phyloP scores from a whole-genome alignment of 192 early-diverging fungal genomes.

The Entophlyctis helioformis region DNA sequence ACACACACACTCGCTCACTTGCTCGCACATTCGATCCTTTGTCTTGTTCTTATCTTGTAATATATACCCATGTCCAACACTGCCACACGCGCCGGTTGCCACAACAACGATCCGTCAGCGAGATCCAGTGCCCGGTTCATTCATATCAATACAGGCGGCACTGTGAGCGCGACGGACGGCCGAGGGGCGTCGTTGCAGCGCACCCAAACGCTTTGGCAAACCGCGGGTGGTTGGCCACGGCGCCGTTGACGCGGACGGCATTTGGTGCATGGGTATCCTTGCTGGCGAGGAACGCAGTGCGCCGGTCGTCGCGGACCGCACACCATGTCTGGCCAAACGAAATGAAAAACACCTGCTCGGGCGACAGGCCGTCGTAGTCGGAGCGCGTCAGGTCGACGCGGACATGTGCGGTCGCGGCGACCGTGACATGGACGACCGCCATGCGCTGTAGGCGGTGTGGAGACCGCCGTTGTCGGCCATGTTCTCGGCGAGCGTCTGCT shows the following conservation, averaged over 20 bases:
- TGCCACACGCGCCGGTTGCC: too few relatives aligned
- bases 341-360: constrained; percentile 56
- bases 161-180: too few relatives aligned
- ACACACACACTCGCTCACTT: too few relatives aligned
- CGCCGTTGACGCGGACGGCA: constrained; percentile 12
- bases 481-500: constrained; percentile 50
- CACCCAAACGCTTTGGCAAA: constrained; percentile 24
- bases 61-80: too few relatives aligned
- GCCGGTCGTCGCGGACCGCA: constrained; percentile 15
- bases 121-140: too few relatives aligned
- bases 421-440: too few relatives aligned
- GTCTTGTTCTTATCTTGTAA: too few relatives aligned
- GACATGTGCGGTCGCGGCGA: background rate
- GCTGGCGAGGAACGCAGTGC: background rate
- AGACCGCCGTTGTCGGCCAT: constrained; percentile 61
- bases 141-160: too few relatives aligned
- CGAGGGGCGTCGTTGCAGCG: too few relatives aligned
- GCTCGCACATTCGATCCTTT: too few relatives aligned
- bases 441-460: constrained; percentile 29
- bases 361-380: constrained; percentile 38
- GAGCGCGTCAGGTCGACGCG: constrained; percentile 6
- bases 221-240: constrained; percentile 9
- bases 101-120: too few relatives aligned
- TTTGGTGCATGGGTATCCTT: constrained; percentile 20
- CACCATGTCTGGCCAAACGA: constrained; percentile 64